Base-by-base conservation (phyloP, 2,329 filamentous ascomycete genomes). In the Claviceps maximensis region DNA sequence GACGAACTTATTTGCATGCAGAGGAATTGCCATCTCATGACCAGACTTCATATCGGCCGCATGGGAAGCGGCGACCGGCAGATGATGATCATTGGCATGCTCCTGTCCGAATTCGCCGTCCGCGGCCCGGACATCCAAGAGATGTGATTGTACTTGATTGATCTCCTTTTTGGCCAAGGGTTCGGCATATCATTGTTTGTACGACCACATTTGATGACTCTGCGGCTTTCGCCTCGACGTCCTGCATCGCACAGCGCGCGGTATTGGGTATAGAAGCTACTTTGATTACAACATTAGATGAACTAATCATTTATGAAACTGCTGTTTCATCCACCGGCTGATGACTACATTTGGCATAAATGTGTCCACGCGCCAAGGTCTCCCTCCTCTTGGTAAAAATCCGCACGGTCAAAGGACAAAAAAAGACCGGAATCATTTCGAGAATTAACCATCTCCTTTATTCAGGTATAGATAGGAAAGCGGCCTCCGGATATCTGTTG, bases 131-230 rank as follows among this genome's bases (percentile, higher is more conserved):
- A 27, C 58, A 55, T 49, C 58, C 57, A 12, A 64, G 63, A 31
- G 56, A 66, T 40, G 58, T 67, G 41, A 64, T 67, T 55, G 62
- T 67, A 41, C 61, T 67, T 41, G 65, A 67, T 44, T 67, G 51
- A 65, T 40, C 40, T 33, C 33, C n/a, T 31, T 29, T 53, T 53
- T 51, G 29, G 31, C 50, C 4, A 44, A 40, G 29, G 12, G 49
- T 25, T 25, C 15, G 29, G 41, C 41, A 29, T 31, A 31, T 40
- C 19, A 9, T 31, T 47, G 38, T 31, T 44, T 54, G 31, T 31
- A 33, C 47, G 33, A 42, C 31, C 47, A 38, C 46, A 49, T 25
- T 49, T 36, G 25, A 9, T 49, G 47, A 15, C 50, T 23, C 44
- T 47, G 46, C 44, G 45, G 19, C 33, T 48, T 21, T 44, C 27